phyloP scores from a whole-genome alignment of 139 green algal genomes.

The Chlorella sp. region DNA sequence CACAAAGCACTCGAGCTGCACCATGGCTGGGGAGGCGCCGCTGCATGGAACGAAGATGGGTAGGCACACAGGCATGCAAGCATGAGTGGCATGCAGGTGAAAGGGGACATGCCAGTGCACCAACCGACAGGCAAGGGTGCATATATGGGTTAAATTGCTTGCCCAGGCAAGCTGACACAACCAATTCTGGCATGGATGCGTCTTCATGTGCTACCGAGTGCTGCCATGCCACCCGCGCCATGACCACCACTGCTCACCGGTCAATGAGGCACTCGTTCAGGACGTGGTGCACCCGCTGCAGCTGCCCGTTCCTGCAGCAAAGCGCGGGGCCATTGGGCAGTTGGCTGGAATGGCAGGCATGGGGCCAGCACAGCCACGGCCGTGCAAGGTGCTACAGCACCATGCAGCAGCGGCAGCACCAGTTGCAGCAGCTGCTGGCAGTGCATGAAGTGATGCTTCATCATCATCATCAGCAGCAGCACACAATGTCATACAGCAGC shows the following conservation, averaged over 20 bases:
- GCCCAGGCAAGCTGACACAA: too few species aligned
- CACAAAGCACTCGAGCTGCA: slow-evolving; percentile 80
- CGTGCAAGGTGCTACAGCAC: neutral
- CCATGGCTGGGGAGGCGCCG: slow-evolving; percentile 70
- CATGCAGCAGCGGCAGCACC: too few species aligned
- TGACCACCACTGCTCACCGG: slow-evolving; percentile 4
- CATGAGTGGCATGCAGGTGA: neutral
- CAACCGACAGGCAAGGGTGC: too few species aligned
- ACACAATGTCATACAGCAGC: too few species aligned
- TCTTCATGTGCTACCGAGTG: too few species aligned
- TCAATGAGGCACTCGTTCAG: slow-evolving; percentile 86
- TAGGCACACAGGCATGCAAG: neutral
- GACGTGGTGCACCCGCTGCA: slow-evolving; percentile 73
- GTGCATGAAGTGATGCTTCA: too few species aligned
- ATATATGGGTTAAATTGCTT: too few species aligned
- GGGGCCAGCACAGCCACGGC: neutral
- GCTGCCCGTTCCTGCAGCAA: slow-evolving; percentile 40
- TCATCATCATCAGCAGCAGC: too few species aligned
- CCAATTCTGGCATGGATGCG: too few species aligned
- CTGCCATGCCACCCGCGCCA: too few species aligned
- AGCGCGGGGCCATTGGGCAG: neutral
- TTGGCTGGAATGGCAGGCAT: neutral
- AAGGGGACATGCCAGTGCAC: too few species aligned
- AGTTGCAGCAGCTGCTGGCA: too few species aligned
- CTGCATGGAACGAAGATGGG: slow-evolving; percentile 28